These are phyloP conservation scores for Amaranthus palmeri DNA, from an alignment of 148 eudicot genomes.

Conservation along the genomic window DNA sequence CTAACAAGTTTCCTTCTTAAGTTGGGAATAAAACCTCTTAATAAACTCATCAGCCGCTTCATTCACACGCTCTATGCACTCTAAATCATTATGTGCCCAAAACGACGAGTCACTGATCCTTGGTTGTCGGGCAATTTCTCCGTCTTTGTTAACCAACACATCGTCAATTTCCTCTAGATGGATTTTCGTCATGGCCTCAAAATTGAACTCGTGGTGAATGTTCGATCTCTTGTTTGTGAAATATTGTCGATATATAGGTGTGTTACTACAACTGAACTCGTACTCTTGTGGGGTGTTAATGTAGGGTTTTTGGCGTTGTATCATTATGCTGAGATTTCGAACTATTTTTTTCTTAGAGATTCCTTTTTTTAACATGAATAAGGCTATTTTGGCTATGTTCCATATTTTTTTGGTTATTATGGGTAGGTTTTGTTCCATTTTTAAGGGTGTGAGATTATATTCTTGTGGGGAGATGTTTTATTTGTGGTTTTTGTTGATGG, in stretches of 20 bases:
- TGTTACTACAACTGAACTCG: slow-evolving; percentile 81
- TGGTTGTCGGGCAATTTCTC: slow-evolving; percentile 34
- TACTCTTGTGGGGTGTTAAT: slow-evolving; percentile 29
- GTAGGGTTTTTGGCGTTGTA: not conserved
- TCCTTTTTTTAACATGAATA: slow-evolving; percentile 54
- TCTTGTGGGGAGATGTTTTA: not conserved
- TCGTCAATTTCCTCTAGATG: slow-evolving; percentile 5
- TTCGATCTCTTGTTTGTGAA: slow-evolving; percentile 15
- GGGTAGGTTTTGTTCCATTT: slow-evolving; percentile 53
- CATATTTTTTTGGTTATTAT: slow-evolving; percentile 38
- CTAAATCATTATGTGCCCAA: slow-evolving; percentile 34
- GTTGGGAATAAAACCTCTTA: slow-evolving; percentile 47
- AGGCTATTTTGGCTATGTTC: slow-evolving; percentile 34
- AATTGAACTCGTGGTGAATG: too few relatives aligned
- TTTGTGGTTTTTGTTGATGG: not conserved
- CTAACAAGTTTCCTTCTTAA: slow-evolving; percentile 35
- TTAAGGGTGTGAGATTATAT: not conserved
- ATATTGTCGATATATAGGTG: slow-evolving; percentile 38
- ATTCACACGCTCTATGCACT: slow-evolving; percentile 47
- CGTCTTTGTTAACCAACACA: slow-evolving; percentile 29
- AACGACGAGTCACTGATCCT: slow-evolving; percentile 72
- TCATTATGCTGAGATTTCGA: slow-evolving; percentile 18
- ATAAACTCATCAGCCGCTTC: slow-evolving; percentile 68
- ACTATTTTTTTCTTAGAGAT: slow-evolving; percentile 10
- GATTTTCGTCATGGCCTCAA: not conserved